phyloP scores from a whole-genome alignment of 352 stramenopile genomes.

The Pythium dissimile region DNA sequence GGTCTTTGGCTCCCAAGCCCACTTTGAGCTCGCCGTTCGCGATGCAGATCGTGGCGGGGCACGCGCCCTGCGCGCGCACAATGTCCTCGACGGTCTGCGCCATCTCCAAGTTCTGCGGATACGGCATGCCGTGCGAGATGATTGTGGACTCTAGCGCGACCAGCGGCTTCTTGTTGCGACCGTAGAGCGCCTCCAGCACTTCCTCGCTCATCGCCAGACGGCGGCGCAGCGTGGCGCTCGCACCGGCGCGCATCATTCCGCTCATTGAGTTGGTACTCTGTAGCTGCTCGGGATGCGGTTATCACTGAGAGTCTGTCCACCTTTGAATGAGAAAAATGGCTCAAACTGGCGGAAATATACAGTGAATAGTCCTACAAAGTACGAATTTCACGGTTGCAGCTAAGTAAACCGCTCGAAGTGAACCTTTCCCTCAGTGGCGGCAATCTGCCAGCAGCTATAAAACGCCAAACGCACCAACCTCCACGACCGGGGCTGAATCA shows the following conservation, averaged over 20 bases:
- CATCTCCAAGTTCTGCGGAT: constrained; percentile 95
- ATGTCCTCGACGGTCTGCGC: constrained; percentile 90
- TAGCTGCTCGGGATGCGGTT: background rate
- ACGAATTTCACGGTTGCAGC: background rate
- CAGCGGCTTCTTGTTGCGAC: constrained; percentile 43
- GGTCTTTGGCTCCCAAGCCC: constrained; percentile 51
- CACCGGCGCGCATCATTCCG: constrained; percentile 17
- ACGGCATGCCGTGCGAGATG: constrained; percentile 98
- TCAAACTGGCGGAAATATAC: background rate
- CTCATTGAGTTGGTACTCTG: too few relatives aligned
- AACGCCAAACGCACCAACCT: too few relatives aligned
- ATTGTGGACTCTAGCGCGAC: constrained; percentile 99
- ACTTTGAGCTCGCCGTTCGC: constrained; percentile 89
- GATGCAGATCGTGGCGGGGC: constrained; percentile 97
- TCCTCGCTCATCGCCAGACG: constrained; percentile 29
- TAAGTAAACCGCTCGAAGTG: background rate
- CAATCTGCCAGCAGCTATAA: background rate
- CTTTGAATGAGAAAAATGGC: background rate
- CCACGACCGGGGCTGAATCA: too few relatives aligned
- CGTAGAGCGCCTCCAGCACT: constrained; percentile 28
- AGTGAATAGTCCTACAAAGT: background rate
- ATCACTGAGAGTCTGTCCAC: background rate
- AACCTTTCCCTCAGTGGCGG: background rate
- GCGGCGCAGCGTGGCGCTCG: constrained; percentile 19
- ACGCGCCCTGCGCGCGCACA: constrained; percentile 80